phyloP scores from a whole-genome alignment of 2,329 filamentous ascomycete species.

The Coniochaeta ligniaria region DNA sequence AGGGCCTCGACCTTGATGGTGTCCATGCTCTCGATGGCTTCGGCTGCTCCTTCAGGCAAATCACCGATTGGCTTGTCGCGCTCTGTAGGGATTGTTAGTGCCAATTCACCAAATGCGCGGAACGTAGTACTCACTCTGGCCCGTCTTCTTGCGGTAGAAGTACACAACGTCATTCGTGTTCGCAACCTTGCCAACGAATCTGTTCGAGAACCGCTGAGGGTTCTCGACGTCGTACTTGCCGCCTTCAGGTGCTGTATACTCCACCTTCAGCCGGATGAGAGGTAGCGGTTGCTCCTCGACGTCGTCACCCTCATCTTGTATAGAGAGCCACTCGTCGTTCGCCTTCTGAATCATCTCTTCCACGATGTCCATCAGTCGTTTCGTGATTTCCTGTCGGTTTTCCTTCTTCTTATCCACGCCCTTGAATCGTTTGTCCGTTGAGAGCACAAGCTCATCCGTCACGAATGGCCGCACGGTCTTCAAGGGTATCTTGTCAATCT shows the following conservation, averaged over 20 bases:
- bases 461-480: slow-evolving; percentile 89
- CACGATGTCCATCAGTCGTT: slow-evolving; percentile 68
- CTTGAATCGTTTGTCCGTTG: slow-evolving; percentile 69
- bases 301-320: slow-evolving; percentile 60
- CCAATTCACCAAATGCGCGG: neutral
- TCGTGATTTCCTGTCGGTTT: slow-evolving; percentile 74
- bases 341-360: slow-evolving; percentile 85
- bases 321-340: slow-evolving; percentile 68
- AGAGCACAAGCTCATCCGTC: slow-evolving; percentile 72
- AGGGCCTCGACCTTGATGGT: slow-evolving; percentile 82
- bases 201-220: slow-evolving; percentile 89
- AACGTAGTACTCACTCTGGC: slow-evolving; percentile 29
- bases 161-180: slow-evolving; percentile 92
- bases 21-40: slow-evolving; percentile 59
- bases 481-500: slow-evolving; percentile 70
- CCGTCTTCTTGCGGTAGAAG: slow-evolving; percentile 84
- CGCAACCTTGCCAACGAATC: slow-evolving; percentile 83
- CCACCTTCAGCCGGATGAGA: slow-evolving; percentile 82
- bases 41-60: slow-evolving; percentile 56
- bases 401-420: slow-evolving; percentile 74
- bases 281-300: slow-evolving; percentile 65
- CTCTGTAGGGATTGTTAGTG: slow-evolving; percentile 5
- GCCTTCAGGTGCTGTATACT: slow-evolving; percentile 79
- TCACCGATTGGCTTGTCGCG: slow-evolving; percentile 32
- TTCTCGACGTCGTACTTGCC: slow-evolving; percentile 89